A percentile compares a stretch with the other conserved stretches of the same genome.
Conservation (phyloP, 2,329 filamentous ascomycete genomes). For the Fulvia fulva region DNA sequence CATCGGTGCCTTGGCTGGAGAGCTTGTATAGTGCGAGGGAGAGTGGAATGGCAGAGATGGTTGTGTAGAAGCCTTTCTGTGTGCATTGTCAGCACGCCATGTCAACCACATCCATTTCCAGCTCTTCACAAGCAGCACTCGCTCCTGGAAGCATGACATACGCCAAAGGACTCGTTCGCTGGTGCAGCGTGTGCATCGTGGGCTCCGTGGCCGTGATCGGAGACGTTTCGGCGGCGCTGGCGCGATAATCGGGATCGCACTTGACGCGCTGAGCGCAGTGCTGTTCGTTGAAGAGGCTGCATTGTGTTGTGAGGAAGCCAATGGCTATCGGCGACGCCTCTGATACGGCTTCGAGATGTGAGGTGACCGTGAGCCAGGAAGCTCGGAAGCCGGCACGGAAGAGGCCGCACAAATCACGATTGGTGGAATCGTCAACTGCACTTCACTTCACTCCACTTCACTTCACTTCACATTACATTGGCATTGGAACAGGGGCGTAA, state of each 20-base stretch:
- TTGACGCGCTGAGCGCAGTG: conserved; percentile 38
- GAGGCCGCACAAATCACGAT: background rate
- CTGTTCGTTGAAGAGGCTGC: conserved; percentile 45
- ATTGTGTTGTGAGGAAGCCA: conserved; percentile 31
- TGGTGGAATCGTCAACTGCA: background rate
- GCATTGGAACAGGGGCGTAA: background rate
- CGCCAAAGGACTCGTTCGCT: conserved; percentile 49
- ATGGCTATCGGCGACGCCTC: conserved; percentile 14
- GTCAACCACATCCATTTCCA: background rate
- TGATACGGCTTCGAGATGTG: background rate
- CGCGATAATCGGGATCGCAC: conserved; percentile 35
- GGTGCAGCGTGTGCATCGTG: conserved; percentile 36
- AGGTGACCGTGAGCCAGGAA: background rate
- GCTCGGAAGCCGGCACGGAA: conserved; percentile 2
- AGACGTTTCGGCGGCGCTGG: conserved; percentile 41
- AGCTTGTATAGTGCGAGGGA: conserved; percentile 44
- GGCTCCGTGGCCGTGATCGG: conserved; percentile 32
- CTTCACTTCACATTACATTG: background rate
- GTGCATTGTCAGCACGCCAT: background rate
- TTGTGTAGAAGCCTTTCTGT: conserved; percentile 47
- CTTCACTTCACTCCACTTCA: background rate
- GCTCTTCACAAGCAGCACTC: background rate
- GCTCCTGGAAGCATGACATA: conserved; percentile 35
- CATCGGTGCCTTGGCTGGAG: conserved; percentile 39
- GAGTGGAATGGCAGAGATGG: conserved; percentile 44